These are phyloP conservation scores for Monosporozyma aerobia DNA, from an alignment of 805 yeast genomes.

Conservation along the genomic window DNA sequence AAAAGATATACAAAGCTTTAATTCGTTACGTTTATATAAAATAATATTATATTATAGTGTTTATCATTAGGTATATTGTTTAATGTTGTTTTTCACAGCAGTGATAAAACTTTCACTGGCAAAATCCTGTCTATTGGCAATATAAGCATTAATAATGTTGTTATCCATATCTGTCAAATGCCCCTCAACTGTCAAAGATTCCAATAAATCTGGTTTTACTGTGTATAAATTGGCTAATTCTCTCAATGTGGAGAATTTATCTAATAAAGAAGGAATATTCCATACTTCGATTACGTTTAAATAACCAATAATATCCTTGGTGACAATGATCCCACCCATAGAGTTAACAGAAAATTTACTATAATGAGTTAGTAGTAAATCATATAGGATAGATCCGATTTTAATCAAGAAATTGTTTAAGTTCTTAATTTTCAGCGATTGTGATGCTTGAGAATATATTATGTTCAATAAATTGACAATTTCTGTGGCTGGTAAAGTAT, in stretches of 20 bases:
- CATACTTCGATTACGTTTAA: slow-evolving; percentile 62
- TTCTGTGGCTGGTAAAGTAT: slow-evolving; percentile 63
- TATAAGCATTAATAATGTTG: slow-evolving; percentile 52
- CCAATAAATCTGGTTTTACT: slow-evolving; percentile 70
- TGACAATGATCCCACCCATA: slow-evolving; percentile 72
- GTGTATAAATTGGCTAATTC: slow-evolving; percentile 81
- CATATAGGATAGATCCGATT: slow-evolving; percentile 51
- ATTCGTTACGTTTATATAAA: not conserved
- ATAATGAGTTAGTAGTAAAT: slow-evolving; percentile 58
- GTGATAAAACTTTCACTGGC: slow-evolving; percentile 32
- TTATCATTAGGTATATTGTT: slow-evolving; percentile 7
- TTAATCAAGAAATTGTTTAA: slow-evolving; percentile 41
- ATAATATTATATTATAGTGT: not conserved
- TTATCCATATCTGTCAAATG: slow-evolving; percentile 60
- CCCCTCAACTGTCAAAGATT: slow-evolving; percentile 74
- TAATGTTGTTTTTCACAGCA: slow-evolving; percentile 19
- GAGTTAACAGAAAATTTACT: slow-evolving; percentile 67
- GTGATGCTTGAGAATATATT: slow-evolving; percentile 27
- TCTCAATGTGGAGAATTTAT: slow-evolving; percentile 58
- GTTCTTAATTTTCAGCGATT: slow-evolving; percentile 39
- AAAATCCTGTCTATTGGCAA: slow-evolving; percentile 63
- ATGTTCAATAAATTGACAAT: slow-evolving; percentile 42
- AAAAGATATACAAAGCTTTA: not conserved
- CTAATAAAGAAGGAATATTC: slow-evolving; percentile 51
- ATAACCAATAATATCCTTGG: slow-evolving; percentile 73